Evolutionary conservation across 192 early-diverging fungal genomes (phyloP), one percentile per base, ranked within the genome.

Genomic region (Podila epigama): DNA sequence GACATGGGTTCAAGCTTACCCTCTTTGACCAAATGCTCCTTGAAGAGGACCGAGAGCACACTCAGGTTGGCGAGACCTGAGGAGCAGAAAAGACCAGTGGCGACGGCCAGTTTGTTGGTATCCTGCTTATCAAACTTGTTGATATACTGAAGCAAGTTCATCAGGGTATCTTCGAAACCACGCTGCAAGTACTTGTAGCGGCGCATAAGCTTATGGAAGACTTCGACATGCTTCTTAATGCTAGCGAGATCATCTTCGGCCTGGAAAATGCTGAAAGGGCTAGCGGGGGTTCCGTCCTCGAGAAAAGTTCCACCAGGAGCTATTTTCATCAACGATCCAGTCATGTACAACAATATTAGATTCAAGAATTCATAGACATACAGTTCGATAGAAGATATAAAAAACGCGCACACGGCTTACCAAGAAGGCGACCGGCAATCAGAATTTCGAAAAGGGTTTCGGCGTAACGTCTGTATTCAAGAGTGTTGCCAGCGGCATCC

Each of bases 11-110:
- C 42, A 22, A 16, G 31, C 69, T 65, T 85, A 85, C 91, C 90
- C 69, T 96, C 95, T 83, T 95, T 96, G 69, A 96, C 93, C 75
- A 98, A 85, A 75, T 98, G 94, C 67, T 98, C 97, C 84, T 96
- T 95, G 68, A 94, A 88, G 60, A 97, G 79, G 44, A 87, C 85
- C 39, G 80, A 86, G 61, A 98, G 86, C 9, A 94, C 90, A 55
- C 85, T 86, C 59, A 95, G 79, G 18, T 88, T 82, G 39, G 92
- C 83, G 51, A 94, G 84, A 42, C 90, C 87, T 42, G 70, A 84
- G 58, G 90, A 81, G 60, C 90, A 84, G 69, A 96, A 86, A 48
- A 90, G 75, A 28, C 91, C 97, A 58, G 91, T 85, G 61, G 92
- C 91, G 5, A 82, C 82, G 50, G 93, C 91, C 72, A 98, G 82